These are phyloP conservation scores for Aspergillus calidoustus DNA, from an alignment of 2,329 filamentous ascomycete species.

Conservation along the genomic window DNA sequence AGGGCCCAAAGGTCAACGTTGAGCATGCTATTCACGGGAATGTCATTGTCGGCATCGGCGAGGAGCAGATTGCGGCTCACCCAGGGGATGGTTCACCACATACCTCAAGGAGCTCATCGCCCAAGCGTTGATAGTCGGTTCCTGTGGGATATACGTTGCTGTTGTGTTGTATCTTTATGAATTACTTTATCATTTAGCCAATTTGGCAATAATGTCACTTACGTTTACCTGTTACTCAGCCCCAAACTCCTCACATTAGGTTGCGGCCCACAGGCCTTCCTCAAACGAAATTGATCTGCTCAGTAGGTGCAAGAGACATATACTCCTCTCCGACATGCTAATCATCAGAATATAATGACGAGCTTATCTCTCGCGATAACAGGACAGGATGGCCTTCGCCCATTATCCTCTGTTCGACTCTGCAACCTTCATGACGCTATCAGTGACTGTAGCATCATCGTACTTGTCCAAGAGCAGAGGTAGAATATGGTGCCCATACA, in stretches of 20 bases:
- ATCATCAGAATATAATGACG: neutral
- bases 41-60: conserved; percentile 29
- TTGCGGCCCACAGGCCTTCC: no score
- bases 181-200: neutral
- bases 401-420: neutral
- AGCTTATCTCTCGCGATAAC: neutral
- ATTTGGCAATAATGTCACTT: neutral
- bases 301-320: no score
- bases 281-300: neutral
- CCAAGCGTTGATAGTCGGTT: neutral
- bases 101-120: conserved; percentile 13
- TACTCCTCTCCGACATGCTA: neutral
- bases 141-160: neutral
- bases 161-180: neutral
- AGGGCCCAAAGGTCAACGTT: conserved; percentile 70
- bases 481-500: neutral
- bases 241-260: neutral
- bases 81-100: neutral
- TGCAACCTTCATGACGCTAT: neutral
- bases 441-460: neutral
- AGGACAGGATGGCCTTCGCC: neutral
- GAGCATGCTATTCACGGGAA: conserved; percentile 51
- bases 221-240: neutral
- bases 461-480: neutral
- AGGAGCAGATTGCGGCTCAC: conserved; percentile 17